Base-by-base conservation (phyloP, 371 early-diverging fungal genomes). In the Apophysomyces ossiformis region DNA sequence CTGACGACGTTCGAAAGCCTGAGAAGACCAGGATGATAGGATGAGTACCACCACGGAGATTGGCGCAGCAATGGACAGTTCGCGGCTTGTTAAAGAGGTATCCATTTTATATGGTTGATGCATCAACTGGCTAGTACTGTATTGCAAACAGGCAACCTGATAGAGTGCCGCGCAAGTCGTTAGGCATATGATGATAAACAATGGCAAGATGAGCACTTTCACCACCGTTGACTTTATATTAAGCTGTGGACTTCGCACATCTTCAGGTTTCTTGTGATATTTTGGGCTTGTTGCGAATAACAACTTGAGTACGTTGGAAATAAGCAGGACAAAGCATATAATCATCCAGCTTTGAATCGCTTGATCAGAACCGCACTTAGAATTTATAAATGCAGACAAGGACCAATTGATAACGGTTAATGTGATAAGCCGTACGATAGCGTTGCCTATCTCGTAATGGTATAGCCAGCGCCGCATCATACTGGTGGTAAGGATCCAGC, bases 391-490 rank as follows among this genome's bases (percentile, higher is more conserved):
- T 0, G 71, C 81, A 7, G 83, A 79, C 5, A 83, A 63, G 21
- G 82, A 83, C 81, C 87, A 84, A 46, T 77, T 85, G 9, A 85
- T 77, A 44, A 79, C 76, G 16, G 76, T 84, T 44, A 89, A 71
- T 3, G 84, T 81, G 9, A 86, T 69, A 18, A 86, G 69, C n/a
- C 89, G 85, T 57, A 85, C 80, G 47, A 86, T 76, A 46, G 86
- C 84, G 50, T 83, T 84, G 21, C 79, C 83, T 9, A 86, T 77
- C 56, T 89, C 86, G 64, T 87, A 87, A 64, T 82, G 83, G 62
- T 80, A 83, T 36, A 85, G 69, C 89, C 89, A 89, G 41, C 85
- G 82, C 39, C 80, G 77, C 77, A 86, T 82, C 78, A 89, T 79
- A 58, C 82, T 79, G 26, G 80, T 86, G 12, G 85, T 74, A 13